Conservation (phyloP, 768 basidiomycete species). For the Lactarius hatsudake region DNA sequence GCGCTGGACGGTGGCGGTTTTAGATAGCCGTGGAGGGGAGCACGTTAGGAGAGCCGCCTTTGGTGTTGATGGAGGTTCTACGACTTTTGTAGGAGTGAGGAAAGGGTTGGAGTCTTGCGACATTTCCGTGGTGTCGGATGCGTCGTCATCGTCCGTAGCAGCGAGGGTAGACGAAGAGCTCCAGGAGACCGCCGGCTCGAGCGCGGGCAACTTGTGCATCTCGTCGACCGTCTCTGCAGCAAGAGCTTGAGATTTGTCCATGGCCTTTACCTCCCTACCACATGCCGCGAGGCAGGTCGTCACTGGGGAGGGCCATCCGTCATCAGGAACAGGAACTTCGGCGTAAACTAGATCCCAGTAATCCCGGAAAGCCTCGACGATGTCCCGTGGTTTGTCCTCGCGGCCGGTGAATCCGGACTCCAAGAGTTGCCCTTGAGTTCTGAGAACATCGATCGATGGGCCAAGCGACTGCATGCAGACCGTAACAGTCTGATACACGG, state of each 20-base stretch:
- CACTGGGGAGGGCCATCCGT: slow-evolving; percentile 56
- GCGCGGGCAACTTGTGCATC: not conserved
- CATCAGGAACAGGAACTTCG: slow-evolving; percentile 39
- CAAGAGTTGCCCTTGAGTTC: slow-evolving; percentile 49
- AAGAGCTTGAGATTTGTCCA: slow-evolving; percentile 13
- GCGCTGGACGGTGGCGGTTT: slow-evolving; percentile 8
- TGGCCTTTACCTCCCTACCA: slow-evolving; percentile 17
- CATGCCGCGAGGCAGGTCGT: slow-evolving; percentile 35
- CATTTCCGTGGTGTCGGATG: slow-evolving; percentile 11
- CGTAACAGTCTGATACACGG: slow-evolving; percentile 60
- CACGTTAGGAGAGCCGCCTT: slow-evolving; percentile 2
- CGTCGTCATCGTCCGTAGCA: slow-evolving; percentile 11
- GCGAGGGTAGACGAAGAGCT: slow-evolving; percentile 24
- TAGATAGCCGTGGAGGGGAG: slow-evolving; percentile 26
- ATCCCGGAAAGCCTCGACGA: slow-evolving; percentile 52
- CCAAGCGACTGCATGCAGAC: slow-evolving; percentile 51
- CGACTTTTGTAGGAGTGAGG: not conserved
- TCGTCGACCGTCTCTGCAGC: not conserved
- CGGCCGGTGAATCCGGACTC: slow-evolving; percentile 58
- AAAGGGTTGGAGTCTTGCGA: slow-evolving; percentile 16
- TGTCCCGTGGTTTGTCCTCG: slow-evolving; percentile 42
- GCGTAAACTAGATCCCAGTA: slow-evolving; percentile 59
- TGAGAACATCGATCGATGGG: slow-evolving; percentile 40
- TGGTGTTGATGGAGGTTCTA: slow-evolving; percentile 21
- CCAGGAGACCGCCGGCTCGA: slow-evolving; percentile 14